Percentiles rank a stretch among this genome's conserved stretches.
Evolutionary conservation across 768 basidiomycete genomes (phyloP).

Genomic region (Daedalea quercina): DNA sequence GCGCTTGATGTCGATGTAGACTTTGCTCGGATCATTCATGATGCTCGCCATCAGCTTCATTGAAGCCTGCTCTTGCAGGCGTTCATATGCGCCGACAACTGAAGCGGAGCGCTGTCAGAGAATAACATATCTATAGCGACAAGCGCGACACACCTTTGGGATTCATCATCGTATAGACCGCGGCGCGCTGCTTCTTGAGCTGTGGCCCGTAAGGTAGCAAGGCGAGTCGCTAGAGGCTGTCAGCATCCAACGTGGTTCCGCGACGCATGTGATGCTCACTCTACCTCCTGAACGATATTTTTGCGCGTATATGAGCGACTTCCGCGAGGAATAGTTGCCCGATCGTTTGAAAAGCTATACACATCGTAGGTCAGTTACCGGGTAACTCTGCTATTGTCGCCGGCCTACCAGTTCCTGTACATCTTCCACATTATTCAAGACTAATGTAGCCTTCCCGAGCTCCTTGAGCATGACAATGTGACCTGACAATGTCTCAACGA

Average conservation of each 20-base stretch:
- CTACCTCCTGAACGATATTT: constrained; percentile 13
- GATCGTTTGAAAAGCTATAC: constrained; percentile 7
- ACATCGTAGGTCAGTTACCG: neutral
- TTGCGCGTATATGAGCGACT: constrained; percentile 14
- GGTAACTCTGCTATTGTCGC: neutral
- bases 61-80: constrained; percentile 11
- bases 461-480: constrained; percentile 4
- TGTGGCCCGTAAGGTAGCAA: constrained; percentile 11
- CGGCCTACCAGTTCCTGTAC: constrained; percentile 8
- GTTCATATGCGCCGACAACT: constrained; percentile 15
- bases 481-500: neutral
- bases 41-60: constrained; percentile 9
- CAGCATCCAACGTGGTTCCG: too few relatives aligned
- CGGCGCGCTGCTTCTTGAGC: constrained; percentile 13
- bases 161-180: constrained; percentile 13
- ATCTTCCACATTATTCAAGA: constrained; percentile 8
- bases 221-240: constrained; percentile 6
- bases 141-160: neutral
- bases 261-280: too few relatives aligned
- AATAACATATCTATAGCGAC: neutral
- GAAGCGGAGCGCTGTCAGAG: neutral
- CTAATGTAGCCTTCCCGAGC: constrained; percentile 6
- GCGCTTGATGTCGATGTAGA: neutral
- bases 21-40: constrained; percentile 1
- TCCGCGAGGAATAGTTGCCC: constrained; percentile 8